phyloP scores from a whole-genome alignment of 139 green algal genomes.

The Zygnema circumcarinatum region DNA sequence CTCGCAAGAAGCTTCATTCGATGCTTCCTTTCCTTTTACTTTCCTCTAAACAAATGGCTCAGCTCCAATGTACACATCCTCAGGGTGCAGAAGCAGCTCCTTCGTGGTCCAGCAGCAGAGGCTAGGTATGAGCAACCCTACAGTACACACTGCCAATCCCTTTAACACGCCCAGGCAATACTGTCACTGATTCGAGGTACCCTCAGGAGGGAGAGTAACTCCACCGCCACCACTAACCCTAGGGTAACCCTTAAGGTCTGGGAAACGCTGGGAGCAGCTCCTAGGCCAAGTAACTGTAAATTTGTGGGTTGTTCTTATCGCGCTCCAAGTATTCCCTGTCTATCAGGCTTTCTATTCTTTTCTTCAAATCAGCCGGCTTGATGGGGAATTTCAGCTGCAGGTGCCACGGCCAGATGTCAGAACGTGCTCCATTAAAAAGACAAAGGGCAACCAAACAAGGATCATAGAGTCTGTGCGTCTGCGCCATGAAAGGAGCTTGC shows the following conservation, averaged over 20 bases:
- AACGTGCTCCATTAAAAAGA: conserved; percentile 11
- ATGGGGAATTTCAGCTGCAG: conserved; percentile 96
- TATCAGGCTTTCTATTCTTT: conserved; percentile 96
- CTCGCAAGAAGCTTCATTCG: background rate
- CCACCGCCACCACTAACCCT: background rate
- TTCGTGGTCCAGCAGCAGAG: background rate
- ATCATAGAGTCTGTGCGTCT: too few relatives aligned
- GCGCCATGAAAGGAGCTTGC: too few relatives aligned
- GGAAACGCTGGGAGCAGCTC: background rate
- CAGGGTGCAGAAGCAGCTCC: background rate
- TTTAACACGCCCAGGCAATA: too few relatives aligned
- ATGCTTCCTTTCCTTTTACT: background rate
- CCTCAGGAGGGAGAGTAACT: background rate
- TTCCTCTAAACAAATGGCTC: background rate
- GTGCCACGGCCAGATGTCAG: background rate
- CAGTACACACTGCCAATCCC: too few relatives aligned
- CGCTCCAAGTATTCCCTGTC: conserved; percentile 95
- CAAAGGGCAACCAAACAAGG: conserved; percentile 2
- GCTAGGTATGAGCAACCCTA: background rate
- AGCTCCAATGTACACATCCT: background rate
- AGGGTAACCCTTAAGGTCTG: background rate
- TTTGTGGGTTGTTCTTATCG: conserved; percentile 62
- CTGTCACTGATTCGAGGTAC: background rate
- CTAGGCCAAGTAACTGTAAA: conserved; percentile 67
- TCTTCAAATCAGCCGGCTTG: conserved; percentile 90